Evolutionary conservation across 2,329 filamentous ascomycete genomes (phyloP).

Genomic region (Stagonosporopsis rhizophila): DNA sequence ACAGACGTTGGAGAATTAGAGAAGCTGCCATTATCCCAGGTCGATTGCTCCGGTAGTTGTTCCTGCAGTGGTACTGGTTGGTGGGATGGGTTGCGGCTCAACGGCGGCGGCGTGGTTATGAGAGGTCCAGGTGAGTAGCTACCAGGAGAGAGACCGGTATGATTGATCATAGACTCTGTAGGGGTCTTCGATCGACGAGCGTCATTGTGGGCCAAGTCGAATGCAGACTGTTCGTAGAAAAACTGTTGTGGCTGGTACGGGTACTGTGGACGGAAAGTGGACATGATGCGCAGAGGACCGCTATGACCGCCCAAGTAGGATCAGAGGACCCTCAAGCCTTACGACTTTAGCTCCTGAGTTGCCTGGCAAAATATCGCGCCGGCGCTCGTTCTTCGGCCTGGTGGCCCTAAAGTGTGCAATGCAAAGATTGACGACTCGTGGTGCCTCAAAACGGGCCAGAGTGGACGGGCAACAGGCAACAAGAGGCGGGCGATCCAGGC

Average conservation of each 20-base stretch:
- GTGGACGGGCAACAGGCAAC: conserved; percentile 31
- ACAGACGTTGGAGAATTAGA: conserved; percentile 48
- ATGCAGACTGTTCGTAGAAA: conserved; percentile 29
- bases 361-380: conserved; percentile 23
- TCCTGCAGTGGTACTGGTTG: conserved; percentile 37
- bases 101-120: conserved; percentile 41
- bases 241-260: conserved; percentile 32
- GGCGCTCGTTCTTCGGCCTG: conserved; percentile 34
- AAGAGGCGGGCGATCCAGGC: conserved; percentile 30
- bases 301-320: conserved; percentile 27
- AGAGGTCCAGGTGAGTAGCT: conserved; percentile 44
- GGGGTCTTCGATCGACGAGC: conserved; percentile 44
- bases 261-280: conserved; percentile 34
- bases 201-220: conserved; percentile 35
- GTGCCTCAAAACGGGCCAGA: conserved; percentile 24
- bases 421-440: conserved; percentile 30
- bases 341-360: conserved; percentile 36
- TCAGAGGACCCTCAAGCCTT: conserved; percentile 32
- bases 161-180: conserved; percentile 43
- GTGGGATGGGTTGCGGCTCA: conserved; percentile 43
- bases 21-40: conserved; percentile 42
- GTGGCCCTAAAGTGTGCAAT: conserved; percentile 24
- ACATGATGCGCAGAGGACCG: conserved; percentile 40
- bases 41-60: conserved; percentile 40
- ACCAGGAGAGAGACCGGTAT: conserved; percentile 43